Conservation (phyloP, 148 eudicot genomes). For the Nyssa sinensis region DNA sequence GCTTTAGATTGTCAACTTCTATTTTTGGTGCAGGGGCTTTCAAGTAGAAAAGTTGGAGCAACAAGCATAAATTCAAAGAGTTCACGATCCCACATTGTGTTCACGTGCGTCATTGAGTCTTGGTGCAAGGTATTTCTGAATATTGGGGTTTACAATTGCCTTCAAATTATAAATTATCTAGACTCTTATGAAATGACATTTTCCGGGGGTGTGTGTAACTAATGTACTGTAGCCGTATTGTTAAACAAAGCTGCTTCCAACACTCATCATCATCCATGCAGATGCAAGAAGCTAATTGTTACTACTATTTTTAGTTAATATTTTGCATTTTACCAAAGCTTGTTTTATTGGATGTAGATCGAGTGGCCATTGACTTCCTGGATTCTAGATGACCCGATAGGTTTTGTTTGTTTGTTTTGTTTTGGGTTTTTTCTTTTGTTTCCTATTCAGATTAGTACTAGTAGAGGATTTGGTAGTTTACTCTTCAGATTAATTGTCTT, state of each 20-base stretch:
- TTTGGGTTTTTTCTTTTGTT: too few relatives aligned
- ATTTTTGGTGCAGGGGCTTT: conserved; percentile 73
- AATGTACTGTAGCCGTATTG: not conserved
- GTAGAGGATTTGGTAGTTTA: too few relatives aligned
- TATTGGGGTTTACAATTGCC: not conserved
- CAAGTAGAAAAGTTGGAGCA: conserved; percentile 78
- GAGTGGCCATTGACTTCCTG: too few relatives aligned
- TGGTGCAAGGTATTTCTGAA: conserved; percentile 82
- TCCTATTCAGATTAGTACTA: too few relatives aligned
- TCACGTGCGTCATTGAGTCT: conserved; percentile 85
- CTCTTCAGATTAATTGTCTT: too few relatives aligned
- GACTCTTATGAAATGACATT: not conserved
- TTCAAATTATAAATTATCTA: not conserved
- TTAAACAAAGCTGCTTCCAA: not conserved
- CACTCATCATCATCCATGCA: not conserved
- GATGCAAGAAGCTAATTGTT: not conserved
- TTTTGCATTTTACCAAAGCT: not conserved
- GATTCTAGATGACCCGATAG: too few relatives aligned
- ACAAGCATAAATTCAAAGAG: conserved; percentile 80
- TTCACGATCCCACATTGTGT: conserved; percentile 84
- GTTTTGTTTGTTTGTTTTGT: too few relatives aligned
- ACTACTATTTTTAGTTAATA: not conserved
- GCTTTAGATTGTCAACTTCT: not conserved
- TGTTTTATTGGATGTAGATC: too few relatives aligned
- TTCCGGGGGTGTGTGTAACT: not conserved